Evolutionary conservation across 345 rosid genomes (phyloP).

Genomic region (Corchorus capsularis): DNA sequence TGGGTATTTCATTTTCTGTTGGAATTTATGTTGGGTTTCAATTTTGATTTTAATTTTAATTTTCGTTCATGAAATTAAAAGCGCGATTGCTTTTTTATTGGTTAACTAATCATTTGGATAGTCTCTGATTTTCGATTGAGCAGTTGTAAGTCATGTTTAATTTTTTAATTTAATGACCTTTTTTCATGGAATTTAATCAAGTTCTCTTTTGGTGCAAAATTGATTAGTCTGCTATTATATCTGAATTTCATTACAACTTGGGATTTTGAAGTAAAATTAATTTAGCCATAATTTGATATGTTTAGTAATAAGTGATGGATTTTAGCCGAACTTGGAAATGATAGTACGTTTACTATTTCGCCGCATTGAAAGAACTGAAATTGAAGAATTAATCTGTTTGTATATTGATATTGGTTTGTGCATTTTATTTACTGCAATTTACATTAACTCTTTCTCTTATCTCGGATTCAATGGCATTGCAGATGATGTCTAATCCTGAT

Average conservation of each 20-base stretch:
- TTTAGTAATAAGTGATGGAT: background rate
- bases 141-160: background rate
- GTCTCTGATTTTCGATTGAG: too few relatives aligned
- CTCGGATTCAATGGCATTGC: conserved; percentile 26
- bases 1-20: background rate
- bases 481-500: conserved; percentile 98
- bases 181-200: background rate
- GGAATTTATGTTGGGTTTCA: background rate
- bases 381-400: conserved; percentile 10
- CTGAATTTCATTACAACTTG: background rate
- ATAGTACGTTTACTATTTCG: background rate
- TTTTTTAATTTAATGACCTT: background rate
- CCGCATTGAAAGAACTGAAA: background rate
- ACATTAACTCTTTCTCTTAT: background rate
- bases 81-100: background rate
- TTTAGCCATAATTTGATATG: background rate
- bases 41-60: conserved; percentile 9
- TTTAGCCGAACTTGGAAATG: background rate
- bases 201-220: background rate
- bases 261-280: background rate
- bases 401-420: background rate
- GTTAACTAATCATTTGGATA: background rate
- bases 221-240: background rate
- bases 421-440: background rate
- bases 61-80: background rate